Evolutionary conservation across 345 rosid species (phyloP).

Genomic region (Populus pruinosa): DNA sequence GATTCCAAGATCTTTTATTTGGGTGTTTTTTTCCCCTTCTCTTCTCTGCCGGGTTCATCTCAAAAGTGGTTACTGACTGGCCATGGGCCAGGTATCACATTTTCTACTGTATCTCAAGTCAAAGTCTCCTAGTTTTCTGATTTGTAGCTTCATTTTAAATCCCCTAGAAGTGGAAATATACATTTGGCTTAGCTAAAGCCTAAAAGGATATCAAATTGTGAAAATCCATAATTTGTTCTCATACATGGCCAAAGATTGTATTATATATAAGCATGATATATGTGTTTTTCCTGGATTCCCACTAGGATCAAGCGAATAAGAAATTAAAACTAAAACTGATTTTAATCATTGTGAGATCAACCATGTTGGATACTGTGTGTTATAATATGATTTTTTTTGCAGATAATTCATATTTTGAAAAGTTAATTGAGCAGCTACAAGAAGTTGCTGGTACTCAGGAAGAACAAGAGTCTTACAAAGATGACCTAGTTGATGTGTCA

Average conservation of each 20-base stretch:
- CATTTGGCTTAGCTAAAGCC: background rate
- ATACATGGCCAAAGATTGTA: background rate
- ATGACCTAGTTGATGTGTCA: constrained; percentile 29
- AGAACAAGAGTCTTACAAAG: constrained; percentile 34
- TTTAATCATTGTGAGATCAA: background rate
- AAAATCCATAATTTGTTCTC: background rate
- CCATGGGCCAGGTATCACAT: background rate
- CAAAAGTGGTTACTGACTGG: background rate
- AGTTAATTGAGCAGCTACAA: constrained; percentile 55
- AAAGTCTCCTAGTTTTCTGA: background rate
- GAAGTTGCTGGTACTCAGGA: constrained; percentile 38
- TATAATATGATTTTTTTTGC: constrained; percentile 17
- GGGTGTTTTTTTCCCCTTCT: background rate
- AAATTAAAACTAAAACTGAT: background rate
- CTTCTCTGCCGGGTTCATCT: background rate
- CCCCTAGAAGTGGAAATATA: background rate
- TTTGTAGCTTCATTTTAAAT: background rate
- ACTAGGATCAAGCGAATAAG: background rate
- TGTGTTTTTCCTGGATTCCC: background rate
- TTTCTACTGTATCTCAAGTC: background rate
- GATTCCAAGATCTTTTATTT: too few species aligned
- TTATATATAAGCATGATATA: background rate
- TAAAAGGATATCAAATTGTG: background rate
- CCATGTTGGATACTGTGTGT: background rate
- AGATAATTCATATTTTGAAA: constrained; percentile 60